A percentile compares a stretch with the other conserved stretches of the same genome.
Conservation (phyloP, 176 grass and related monocot genomes). For the Zizania latifolia region DNA sequence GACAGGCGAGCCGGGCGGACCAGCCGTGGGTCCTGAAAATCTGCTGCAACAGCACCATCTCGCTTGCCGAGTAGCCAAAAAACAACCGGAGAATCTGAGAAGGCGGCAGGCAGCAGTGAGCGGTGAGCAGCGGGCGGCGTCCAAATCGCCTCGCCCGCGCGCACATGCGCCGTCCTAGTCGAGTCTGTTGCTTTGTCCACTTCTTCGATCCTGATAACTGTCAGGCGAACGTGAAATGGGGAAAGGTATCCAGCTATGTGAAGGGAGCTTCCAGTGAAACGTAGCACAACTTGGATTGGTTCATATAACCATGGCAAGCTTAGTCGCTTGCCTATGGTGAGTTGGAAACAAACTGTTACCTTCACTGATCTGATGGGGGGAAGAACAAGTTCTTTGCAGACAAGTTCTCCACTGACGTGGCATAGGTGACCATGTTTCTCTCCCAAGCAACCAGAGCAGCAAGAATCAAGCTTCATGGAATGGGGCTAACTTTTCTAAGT, state of each 20-base stretch:
- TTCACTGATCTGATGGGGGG: neutral
- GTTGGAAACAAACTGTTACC: neutral
- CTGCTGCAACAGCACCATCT: neutral
- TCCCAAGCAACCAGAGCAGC: neutral
- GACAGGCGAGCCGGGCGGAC: neutral
- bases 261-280: neutral
- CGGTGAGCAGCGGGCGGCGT: conserved; percentile 1
- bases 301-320: too few relatives aligned
- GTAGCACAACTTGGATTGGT: neutral
- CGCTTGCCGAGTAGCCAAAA: neutral
- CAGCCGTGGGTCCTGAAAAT: neutral
- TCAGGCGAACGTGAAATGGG: neutral
- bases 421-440: neutral
- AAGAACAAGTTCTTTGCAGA: neutral
- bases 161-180: conserved; percentile 10
- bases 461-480: conserved; percentile 18
- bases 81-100: neutral
- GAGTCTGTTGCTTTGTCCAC: neutral
- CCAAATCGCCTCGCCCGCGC: neutral
- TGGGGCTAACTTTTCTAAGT: neutral
- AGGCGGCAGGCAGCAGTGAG: neutral
- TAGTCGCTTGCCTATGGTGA: neutral
- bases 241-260: neutral
- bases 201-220: neutral
- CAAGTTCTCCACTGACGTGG: too few relatives aligned